Evolutionary conservation across 768 basidiomycete genomes (phyloP), one percentile per base, ranked within the genome.

Genomic region (Calocybe cyanea): DNA sequence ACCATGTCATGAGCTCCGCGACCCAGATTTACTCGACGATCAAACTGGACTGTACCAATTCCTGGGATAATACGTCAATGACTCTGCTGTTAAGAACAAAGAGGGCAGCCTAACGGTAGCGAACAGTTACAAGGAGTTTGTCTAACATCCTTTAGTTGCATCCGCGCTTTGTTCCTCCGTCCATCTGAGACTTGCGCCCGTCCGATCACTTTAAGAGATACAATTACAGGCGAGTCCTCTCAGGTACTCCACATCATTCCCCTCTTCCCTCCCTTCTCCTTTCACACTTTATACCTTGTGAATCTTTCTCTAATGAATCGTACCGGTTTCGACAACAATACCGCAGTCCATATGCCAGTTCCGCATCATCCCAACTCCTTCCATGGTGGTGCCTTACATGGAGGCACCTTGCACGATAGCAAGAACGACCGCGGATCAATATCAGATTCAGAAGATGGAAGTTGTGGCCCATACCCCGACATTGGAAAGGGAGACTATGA

Each of bases 391-490:
- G 11, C 25, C 11, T 11, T 28, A 28, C 25, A 28, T 28, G 31
- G 53, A 25, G 51, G 47, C 30, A 44, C 51, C 46, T 61, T 56
- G 38, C 50, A 25, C 23, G 66, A 65, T 28, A 62, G 62, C 54
- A 57, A 61, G 49, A 73, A 75, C 45, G 75, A 75, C 51, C 70
- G 67, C 41, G 72, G 69, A 43, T 83, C 80, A 8, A 67, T 72
- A 56, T 74, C 78, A 6, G 75, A 71, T 47, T 81, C 81, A 47
- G 81, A 82, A 49, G 80, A 81, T 53, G 78, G 77, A 24, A 64
- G 54, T 46, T 68, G 66, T 52, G 52, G 61, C 32, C 49, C 66
- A 50, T 71, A 72, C 60, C 31, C 46, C 41, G 63, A 71, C 36
- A 28, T 54, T 18, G 47, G 63, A 38, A 78, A 68, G 63, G 62